Evolutionary conservation across 2,329 filamentous ascomycete species (phyloP).

Genomic region (Fusarium sambucinum): DNA sequence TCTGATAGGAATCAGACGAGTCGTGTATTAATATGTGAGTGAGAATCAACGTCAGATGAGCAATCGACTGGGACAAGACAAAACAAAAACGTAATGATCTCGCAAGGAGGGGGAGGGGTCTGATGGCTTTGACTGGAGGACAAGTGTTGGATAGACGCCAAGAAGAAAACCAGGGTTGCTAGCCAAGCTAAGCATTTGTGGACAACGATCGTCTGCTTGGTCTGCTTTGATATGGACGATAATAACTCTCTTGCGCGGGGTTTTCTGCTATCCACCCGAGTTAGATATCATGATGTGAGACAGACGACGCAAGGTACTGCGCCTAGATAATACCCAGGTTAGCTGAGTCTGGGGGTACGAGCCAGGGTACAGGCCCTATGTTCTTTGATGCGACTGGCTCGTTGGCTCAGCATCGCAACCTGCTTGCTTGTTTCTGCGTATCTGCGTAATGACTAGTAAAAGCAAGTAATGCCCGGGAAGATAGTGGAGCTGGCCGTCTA

Average conservation of each 20-base stretch:
- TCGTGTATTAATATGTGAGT: slow-evolving; percentile 8
- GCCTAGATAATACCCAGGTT: slow-evolving; percentile 33
- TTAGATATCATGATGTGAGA: slow-evolving; percentile 39
- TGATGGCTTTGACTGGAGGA: slow-evolving; percentile 12
- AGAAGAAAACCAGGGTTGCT: slow-evolving; percentile 11
- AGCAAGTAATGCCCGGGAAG: slow-evolving; percentile 14
- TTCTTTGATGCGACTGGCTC: slow-evolving; percentile 16
- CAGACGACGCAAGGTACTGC: slow-evolving; percentile 36
- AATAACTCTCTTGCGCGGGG: slow-evolving; percentile 36
- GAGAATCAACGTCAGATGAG: slow-evolving; percentile 15
- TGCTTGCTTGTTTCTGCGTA: slow-evolving; percentile 5
- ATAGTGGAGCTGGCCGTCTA: slow-evolving; percentile 14
- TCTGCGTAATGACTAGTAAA: slow-evolving; percentile 12
- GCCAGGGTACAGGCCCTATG: slow-evolving; percentile 4
- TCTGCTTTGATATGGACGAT: slow-evolving; percentile 27
- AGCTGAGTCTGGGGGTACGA: slow-evolving; percentile 34
- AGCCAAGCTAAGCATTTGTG: slow-evolving; percentile 37
- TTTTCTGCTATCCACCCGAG: slow-evolving; percentile 36
- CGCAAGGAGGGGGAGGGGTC: slow-evolving; percentile 29
- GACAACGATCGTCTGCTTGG: slow-evolving; percentile 37
- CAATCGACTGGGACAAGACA: slow-evolving; percentile 2
- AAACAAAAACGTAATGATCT: slow-evolving; percentile 42
- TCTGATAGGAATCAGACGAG: slow-evolving; percentile 4
- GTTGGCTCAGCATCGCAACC: slow-evolving; percentile 20
- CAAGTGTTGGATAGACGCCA: slow-evolving; percentile 35